These are phyloP conservation scores for Nannizzia gypsea DNA, from an alignment of 2,329 filamentous ascomycete genomes.

Conservation along the genomic window DNA sequence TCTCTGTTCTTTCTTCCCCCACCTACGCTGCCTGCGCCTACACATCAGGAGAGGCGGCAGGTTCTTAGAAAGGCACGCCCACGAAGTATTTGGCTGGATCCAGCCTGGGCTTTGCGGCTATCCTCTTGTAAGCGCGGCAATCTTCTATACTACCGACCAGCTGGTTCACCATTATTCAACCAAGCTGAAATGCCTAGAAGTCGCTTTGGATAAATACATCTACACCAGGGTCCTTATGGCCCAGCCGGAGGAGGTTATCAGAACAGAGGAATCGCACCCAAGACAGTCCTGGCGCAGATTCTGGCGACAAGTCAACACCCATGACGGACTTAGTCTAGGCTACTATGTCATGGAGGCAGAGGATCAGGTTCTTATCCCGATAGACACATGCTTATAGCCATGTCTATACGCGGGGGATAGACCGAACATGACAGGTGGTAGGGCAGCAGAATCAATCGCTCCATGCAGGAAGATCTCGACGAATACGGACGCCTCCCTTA, in stretches of 20 bases:
- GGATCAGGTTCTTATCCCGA: constrained; percentile 1
- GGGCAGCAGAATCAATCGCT: too few relatives aligned
- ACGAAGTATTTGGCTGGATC: background rate
- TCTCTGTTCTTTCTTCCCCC: background rate
- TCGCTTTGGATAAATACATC: constrained; percentile 1
- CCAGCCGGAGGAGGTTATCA: background rate
- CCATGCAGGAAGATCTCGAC: too few relatives aligned
- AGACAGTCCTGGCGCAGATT: background rate
- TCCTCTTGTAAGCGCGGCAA: background rate
- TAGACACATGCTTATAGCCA: background rate
- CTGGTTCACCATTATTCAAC: background rate
- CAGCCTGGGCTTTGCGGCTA: background rate
- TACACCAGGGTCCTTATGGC: background rate
- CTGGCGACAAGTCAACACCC: background rate
- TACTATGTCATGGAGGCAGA: background rate
- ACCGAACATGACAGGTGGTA: background rate
- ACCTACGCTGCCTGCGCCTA: background rate
- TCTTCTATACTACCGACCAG: constrained; percentile 1
- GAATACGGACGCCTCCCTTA: too few relatives aligned
- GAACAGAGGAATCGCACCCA: background rate
- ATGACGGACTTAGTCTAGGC: background rate
- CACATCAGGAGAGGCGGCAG: background rate
- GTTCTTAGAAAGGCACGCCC: background rate
- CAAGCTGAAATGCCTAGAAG: background rate
- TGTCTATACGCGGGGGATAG: background rate